phyloP scores from a whole-genome alignment of 2,329 filamentous ascomycete genomes.

The Epichloe uncinata region DNA sequence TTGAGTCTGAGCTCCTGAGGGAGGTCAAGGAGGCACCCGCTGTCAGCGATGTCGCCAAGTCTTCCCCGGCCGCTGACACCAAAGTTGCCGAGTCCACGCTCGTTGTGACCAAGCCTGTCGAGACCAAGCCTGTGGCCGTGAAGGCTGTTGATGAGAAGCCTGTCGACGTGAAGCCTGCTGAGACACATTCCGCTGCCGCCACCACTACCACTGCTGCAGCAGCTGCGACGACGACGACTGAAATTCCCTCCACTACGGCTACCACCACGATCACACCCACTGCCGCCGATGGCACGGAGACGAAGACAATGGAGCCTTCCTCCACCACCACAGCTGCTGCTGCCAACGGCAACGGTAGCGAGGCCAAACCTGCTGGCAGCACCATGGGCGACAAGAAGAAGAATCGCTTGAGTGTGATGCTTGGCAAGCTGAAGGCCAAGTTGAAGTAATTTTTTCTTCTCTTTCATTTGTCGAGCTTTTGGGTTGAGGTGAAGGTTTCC shows the following conservation, averaged over 20 bases:
- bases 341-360: not conserved
- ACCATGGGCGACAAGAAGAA: slow-evolving; percentile 51
- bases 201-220: no score
- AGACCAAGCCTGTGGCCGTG: slow-evolving; percentile 3
- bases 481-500: slow-evolving; percentile 9
- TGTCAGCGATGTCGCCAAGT: slow-evolving; percentile 15
- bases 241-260: no score
- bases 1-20: slow-evolving; percentile 61
- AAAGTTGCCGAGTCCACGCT: slow-evolving; percentile 8
- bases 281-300: slow-evolving; percentile 11
- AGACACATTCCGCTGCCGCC: not conserved
- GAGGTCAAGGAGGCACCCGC: slow-evolving; percentile 38
- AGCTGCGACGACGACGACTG: no score
- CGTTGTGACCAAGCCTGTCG: slow-evolving; percentile 9
- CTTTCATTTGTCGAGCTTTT: not conserved
- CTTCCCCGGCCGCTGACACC: slow-evolving; percentile 8
- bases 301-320: slow-evolving; percentile 9
- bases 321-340: not conserved
- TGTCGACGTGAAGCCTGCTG: not conserved
- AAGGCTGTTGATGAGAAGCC: not conserved
- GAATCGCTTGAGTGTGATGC: slow-evolving; percentile 48
- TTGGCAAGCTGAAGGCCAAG: slow-evolving; percentile 42
- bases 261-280: slow-evolving; percentile 1
- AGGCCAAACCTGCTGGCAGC: slow-evolving; percentile 12
- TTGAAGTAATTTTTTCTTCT: no score